Evolutionary conservation across 2,329 filamentous ascomycete species (phyloP).

Genomic region (Aspergillus awamori): DNA sequence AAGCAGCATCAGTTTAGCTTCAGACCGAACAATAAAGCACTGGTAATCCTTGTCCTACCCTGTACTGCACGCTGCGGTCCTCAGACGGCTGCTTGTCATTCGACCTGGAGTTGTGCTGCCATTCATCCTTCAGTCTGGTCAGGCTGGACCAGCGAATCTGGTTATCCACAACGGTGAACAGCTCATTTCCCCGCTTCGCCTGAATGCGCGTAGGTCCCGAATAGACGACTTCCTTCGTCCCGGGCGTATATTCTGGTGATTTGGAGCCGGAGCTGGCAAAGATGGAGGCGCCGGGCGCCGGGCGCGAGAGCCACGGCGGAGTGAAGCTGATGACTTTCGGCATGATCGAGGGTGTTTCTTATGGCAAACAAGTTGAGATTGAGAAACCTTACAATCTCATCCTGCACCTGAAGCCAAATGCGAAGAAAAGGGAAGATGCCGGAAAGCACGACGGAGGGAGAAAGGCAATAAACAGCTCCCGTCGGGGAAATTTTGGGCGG

Average conservation of each 20-base stretch:
- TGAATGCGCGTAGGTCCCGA: conserved; percentile 63
- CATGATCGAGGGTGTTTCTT: conserved; percentile 57
- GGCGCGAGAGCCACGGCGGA: conserved; percentile 81
- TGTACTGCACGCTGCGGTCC: conserved; percentile 40
- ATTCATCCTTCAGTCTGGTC: conserved; percentile 71
- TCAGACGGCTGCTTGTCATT: conserved; percentile 34
- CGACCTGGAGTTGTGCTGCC: conserved; percentile 45
- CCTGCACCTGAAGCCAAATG: neutral
- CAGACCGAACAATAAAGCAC: neutral
- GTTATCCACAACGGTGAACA: conserved; percentile 85
- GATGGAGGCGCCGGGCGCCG: conserved; percentile 74
- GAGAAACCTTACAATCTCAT: neutral
- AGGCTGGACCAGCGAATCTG: conserved; percentile 93
- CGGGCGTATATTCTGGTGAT: conserved; percentile 30
- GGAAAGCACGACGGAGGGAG: neutral
- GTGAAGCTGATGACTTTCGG: conserved; percentile 84
- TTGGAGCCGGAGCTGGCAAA: conserved; percentile 63
- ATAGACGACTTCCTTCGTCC: conserved; percentile 21
- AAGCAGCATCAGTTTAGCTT: conserved; percentile 16
- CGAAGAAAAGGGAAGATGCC: neutral
- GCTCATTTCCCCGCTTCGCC: conserved; percentile 78
- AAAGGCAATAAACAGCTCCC: conserved; percentile 1
- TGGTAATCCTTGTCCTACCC: conserved; percentile 27
- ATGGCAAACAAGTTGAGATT: neutral
- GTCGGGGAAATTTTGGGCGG: conserved; percentile 20